These are phyloP conservation scores for Aquilaria yunnanensis DNA, from an alignment of 345 rosid species.

Conservation along the genomic window DNA sequence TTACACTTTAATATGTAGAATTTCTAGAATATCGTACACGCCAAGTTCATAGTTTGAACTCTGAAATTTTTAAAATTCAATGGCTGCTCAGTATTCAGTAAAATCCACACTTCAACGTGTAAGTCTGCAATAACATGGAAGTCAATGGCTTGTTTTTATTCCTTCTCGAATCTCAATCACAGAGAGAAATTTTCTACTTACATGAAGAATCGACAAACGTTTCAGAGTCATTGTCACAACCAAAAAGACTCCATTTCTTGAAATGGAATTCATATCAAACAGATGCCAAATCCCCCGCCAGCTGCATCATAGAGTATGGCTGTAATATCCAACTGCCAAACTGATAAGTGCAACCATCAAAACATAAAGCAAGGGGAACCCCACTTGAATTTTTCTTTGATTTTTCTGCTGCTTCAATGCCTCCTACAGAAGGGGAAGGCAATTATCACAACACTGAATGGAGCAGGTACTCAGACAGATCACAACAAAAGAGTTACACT, in stretches of 20 bases:
- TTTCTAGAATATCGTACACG: too few relatives aligned
- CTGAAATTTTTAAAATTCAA: too few relatives aligned
- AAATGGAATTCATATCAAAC: not conserved
- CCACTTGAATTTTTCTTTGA: constrained; percentile 23
- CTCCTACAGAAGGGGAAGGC: constrained; percentile 25
- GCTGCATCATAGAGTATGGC: constrained; percentile 11
- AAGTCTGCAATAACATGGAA: too few relatives aligned
- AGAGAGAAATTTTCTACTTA: not conserved
- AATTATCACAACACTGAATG: not conserved
- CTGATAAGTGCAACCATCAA: constrained; percentile 32
- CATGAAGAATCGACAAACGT: not conserved
- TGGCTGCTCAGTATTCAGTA: too few relatives aligned
- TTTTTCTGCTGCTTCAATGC: constrained; percentile 21
- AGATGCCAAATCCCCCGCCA: not conserved
- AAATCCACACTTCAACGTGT: too few relatives aligned
- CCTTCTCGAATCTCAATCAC: not conserved
- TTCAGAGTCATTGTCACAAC: not conserved
- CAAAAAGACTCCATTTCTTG: not conserved
- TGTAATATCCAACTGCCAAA: constrained; percentile 29
- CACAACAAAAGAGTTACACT: constrained; percentile 9
- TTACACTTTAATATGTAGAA: too few relatives aligned
- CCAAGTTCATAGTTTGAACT: too few relatives aligned
- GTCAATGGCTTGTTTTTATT: not conserved
- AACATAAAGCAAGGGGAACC: constrained; percentile 44
- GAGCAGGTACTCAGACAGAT: not conserved